Conservation (phyloP, 352 stramenopile genomes). For the Ochromonadaceae sp. region DNA sequence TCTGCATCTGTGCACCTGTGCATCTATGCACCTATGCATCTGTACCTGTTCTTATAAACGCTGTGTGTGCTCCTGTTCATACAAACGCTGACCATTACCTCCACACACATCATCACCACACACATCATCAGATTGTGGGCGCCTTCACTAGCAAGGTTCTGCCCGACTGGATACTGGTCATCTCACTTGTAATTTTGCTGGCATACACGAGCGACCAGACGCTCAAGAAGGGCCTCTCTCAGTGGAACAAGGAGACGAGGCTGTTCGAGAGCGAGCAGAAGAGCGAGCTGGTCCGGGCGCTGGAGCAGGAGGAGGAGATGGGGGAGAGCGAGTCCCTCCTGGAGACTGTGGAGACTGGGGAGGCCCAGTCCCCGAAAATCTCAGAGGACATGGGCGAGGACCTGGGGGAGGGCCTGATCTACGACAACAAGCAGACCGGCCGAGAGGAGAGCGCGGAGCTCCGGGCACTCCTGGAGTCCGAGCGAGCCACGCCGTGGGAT, state of each 20-base stretch:
- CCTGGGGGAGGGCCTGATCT: too few relatives aligned
- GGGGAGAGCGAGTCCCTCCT: constrained; percentile 25
- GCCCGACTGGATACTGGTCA: constrained; percentile 59
- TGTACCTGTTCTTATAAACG: background rate
- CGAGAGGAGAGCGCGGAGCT: constrained; percentile 17
- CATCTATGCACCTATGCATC: background rate
- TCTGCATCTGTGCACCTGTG: background rate
- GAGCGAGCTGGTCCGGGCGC: background rate
- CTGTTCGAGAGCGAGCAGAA: constrained; percentile 16
- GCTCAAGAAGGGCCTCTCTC: constrained; percentile 63
- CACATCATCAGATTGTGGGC: constrained; percentile 30
- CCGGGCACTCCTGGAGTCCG: constrained; percentile 36
- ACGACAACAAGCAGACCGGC: too few relatives aligned
- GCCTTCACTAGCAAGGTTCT: constrained; percentile 76
- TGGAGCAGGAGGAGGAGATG: background rate
- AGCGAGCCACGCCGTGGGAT: constrained; percentile 41
- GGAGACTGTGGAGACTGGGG: constrained; percentile 32
- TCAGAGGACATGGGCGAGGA: too few relatives aligned
- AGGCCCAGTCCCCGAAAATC: too few relatives aligned
- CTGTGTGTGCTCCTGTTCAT: background rate
- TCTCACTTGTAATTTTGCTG: constrained; percentile 71
- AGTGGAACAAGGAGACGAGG: constrained; percentile 57
- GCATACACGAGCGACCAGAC: constrained; percentile 62
- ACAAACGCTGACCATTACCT: too few relatives aligned
- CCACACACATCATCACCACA: too few relatives aligned